Evolutionary conservation across 441 rosid genomes (phyloP).

Genomic region (Corymbia citriodora): DNA sequence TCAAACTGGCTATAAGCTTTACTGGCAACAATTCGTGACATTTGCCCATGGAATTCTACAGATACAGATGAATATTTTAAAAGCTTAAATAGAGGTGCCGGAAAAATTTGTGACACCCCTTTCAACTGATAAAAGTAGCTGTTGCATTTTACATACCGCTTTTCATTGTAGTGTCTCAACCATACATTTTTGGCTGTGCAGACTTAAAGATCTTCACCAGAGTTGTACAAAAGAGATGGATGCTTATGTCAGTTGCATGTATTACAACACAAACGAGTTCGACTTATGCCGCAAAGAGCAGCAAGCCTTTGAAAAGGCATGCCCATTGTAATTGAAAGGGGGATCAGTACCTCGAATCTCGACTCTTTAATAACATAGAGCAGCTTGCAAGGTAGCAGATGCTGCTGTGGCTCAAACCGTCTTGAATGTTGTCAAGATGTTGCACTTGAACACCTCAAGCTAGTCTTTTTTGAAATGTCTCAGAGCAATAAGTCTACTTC

Average conservation of each 20-base stretch:
- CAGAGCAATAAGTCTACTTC: neutral
- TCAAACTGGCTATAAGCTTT: neutral
- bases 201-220: constrained; percentile 91
- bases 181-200: constrained; percentile 24
- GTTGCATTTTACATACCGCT: neutral
- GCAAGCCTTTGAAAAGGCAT: constrained; percentile 81
- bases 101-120: neutral
- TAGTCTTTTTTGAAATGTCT: neutral
- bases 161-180: neutral
- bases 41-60: neutral
- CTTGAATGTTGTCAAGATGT: neutral
- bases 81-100: neutral
- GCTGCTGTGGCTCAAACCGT: constrained; percentile 9
- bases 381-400: constrained; percentile 28
- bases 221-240: constrained; percentile 91
- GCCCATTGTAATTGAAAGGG: constrained; percentile 65
- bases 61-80: neutral
- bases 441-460: neutral
- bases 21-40: neutral
- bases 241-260: constrained; percentile 89
- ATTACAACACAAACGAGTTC: constrained; percentile 88
- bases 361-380: constrained; percentile 26
- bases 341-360: neutral
- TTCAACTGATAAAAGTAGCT: neutral
- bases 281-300: constrained; percentile 98